Base-by-base conservation (phyloP, 2,329 filamentous ascomycete species). In the Chaetomium olivaceum region DNA sequence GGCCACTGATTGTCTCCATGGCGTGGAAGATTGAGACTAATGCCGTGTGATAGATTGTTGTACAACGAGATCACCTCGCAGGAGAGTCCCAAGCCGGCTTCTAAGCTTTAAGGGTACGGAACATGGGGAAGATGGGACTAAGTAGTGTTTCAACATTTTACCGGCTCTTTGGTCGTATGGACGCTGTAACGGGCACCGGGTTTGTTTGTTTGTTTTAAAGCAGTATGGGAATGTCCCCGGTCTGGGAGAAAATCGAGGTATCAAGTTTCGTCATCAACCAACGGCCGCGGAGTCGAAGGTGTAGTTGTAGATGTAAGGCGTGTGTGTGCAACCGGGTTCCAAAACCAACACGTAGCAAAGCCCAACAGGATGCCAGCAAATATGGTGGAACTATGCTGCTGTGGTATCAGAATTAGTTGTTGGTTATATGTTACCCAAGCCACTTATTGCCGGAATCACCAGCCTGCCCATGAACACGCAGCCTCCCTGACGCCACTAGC, bases 1-100 rank as follows among this genome's bases (percentile, higher is more conserved):
- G 61, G 14, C 48, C 48, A 29, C 11, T 25, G 16, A 9, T 21
- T 31, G 31, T 19, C 27, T 46, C 54, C 7, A 43, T n/a, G 39
- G 4, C 16, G 16, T 43, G 39, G 39, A n/a, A 43, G 16, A 43
- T 39, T 4, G 39, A 19, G 16, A 43, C 39, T 43, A 43, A 43
- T 43, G 16, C 39, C 39, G 39, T 43, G 46, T 23, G 46, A 23
- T 68, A 95, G 90, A 61, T 80, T 97, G 71, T 80, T 97, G 59
- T 96, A 96, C 80, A 91, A 94, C 73, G 91, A 95, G 78, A 95
- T 96, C 75, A 93, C 91, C 21, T 87, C 87, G 67, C 84, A 91
- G 65, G 90, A 90, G 68, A 79, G 82, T 65, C 83, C 87, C 7
- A 77, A 75, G 54, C 81, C 83, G 65, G 87, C 86, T 67, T 86